Base-by-base conservation (phyloP, 768 basidiomycete species). In the Suillus luteus region DNA sequence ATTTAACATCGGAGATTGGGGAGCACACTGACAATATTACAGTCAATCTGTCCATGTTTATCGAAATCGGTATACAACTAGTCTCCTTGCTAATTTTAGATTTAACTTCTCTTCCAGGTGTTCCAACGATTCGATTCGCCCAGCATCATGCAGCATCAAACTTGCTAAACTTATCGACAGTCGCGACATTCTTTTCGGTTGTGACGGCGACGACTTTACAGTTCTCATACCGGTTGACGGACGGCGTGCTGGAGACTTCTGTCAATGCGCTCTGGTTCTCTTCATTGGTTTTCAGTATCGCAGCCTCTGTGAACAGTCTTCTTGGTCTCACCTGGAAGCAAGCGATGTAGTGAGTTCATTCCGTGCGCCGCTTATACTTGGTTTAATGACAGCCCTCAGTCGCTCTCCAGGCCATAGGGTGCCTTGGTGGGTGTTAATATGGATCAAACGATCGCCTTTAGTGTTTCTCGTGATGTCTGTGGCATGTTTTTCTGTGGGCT, bases 391-490 rank as follows among this genome's bases (percentile, higher is more conserved):
- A 64, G 65, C 67, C 68, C 63, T 10, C 60, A 83, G 82, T 64
- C 84, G 83, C 46, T 85, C 84, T 7, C 83, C 83, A 63, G 81
- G 82, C 59, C 80, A 84, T 67, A 79, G 82, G 65, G 83, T 85
- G 57, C 83, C 83, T 10, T 84, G 83, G 83, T 84, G 83, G 83
- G 82, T 85, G 24, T 72, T 83, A 46, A 92, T 92, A 68, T 93
- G 90, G 91, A 93, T 93, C 78, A 93, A 92, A 72, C 81, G 91
- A 41, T 91, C 90, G 5, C 91, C 91, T 15, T 80, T 93, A 40
- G 89, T 92, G 66, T 92, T 93, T 77, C 84, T 93, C 55, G 91
- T 93, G 65, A 81, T 93, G 73, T 91, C 92, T 61, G 91, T 93
- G 54, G 89, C 90, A 46, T 90, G 88, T 75, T 93, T 93, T 75